Evolutionary conservation across 805 yeast species (phyloP).

Genomic region (Jamesozyma jinghongensis): DNA sequence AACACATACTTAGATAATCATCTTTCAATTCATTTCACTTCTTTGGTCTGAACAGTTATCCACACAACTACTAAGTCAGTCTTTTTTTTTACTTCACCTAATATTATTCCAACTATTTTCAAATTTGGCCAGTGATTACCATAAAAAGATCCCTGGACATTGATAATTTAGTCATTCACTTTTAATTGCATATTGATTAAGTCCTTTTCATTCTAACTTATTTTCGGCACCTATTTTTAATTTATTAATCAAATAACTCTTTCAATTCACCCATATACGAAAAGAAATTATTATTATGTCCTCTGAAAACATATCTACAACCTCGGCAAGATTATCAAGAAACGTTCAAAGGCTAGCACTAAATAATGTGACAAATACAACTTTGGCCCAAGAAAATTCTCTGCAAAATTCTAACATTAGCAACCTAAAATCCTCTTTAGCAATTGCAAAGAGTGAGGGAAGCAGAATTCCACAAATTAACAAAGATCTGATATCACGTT

Average conservation of each 20-base stretch:
- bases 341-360: slow-evolving; percentile 28
- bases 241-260: not conserved
- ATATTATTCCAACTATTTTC: not conserved
- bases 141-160: not conserved
- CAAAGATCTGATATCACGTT: slow-evolving; percentile 8
- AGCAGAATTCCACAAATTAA: slow-evolving; percentile 13
- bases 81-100: not conserved
- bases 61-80: not conserved
- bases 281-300: slow-evolving; percentile 2
- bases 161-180: not conserved
- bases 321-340: slow-evolving; percentile 8
- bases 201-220: not conserved
- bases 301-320: slow-evolving; percentile 4
- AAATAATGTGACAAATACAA: slow-evolving; percentile 30
- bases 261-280: not conserved
- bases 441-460: slow-evolving; percentile 13
- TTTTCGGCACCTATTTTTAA: not conserved
- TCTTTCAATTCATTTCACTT: not conserved
- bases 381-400: slow-evolving; percentile 18
- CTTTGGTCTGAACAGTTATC: not conserved
- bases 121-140: not conserved
- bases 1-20: not conserved
- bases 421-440: slow-evolving; percentile 13
- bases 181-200: not conserved
- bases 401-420: slow-evolving; percentile 12